phyloP scores from a whole-genome alignment of 139 green algal genomes.

The Haematococcus sp. region DNA sequence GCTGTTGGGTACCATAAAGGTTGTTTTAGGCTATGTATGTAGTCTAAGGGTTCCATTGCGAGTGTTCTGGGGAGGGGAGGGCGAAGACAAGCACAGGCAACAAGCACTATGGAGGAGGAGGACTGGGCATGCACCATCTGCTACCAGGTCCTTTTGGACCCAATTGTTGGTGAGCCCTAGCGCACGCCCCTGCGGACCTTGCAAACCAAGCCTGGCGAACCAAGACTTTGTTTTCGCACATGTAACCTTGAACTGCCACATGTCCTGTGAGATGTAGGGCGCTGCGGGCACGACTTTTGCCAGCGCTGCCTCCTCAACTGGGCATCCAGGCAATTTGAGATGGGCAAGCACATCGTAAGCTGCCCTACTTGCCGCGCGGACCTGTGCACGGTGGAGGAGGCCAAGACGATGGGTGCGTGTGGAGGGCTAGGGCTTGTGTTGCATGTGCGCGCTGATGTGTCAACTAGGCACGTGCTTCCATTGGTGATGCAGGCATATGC shows the following conservation, averaged over 20 bases:
- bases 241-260: background rate
- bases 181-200: background rate
- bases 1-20: background rate
- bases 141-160: slow-evolving; percentile 15
- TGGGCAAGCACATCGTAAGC: background rate
- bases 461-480: background rate
- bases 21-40: no score
- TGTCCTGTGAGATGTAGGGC: background rate
- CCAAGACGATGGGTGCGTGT: background rate
- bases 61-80: background rate
- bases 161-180: slow-evolving; percentile 16
- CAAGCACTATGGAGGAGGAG: background rate
- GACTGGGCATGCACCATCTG: slow-evolving; percentile 15
- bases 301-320: background rate
- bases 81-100: background rate
- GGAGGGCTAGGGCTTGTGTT: background rate
- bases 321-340: background rate
- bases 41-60: no score
- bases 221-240: background rate
- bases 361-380: background rate
- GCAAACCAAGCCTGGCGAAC: background rate
- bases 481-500: slow-evolving; percentile 15
- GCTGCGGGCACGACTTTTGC: slow-evolving; percentile 30
- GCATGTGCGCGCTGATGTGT: background rate
- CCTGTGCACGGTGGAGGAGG: background rate